Conservation (phyloP, 2,329 filamentous ascomycete genomes). For the Colletotrichum sp. region DNA sequence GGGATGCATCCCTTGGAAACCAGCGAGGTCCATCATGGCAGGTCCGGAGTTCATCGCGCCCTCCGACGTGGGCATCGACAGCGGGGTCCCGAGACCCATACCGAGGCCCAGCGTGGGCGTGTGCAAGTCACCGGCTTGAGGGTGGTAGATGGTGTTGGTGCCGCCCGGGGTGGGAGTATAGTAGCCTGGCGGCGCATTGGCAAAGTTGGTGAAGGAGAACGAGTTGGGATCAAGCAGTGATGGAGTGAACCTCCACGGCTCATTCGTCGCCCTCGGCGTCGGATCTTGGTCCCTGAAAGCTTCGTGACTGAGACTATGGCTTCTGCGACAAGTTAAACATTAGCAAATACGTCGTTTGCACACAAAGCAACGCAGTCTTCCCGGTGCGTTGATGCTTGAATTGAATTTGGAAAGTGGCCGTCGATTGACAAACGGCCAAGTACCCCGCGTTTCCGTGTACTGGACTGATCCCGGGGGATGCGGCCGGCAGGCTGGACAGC, state of each 20-base stretch:
- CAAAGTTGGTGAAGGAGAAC: constrained; percentile 79
- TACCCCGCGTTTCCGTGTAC: constrained; percentile 14
- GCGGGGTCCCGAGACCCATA: constrained; percentile 79
- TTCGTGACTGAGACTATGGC: constrained; percentile 42
- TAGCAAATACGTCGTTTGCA: neutral
- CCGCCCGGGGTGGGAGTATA: constrained; percentile 88
- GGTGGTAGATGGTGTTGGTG: constrained; percentile 80
- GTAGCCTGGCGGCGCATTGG: constrained; percentile 80
- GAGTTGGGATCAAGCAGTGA: constrained; percentile 87
- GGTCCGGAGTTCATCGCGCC: constrained; percentile 65
- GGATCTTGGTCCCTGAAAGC: constrained; percentile 75
- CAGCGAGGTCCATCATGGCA: constrained; percentile 67
- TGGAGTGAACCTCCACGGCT: constrained; percentile 87
- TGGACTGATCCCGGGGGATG: neutral
- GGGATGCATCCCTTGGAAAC: constrained; percentile 63
- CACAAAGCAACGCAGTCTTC: neutral
- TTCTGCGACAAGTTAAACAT: constrained; percentile 43
- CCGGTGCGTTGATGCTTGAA: neutral
- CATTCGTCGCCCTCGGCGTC: constrained; percentile 79
- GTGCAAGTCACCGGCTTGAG: constrained; percentile 84
- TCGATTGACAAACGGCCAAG: neutral
- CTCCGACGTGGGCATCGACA: constrained; percentile 77
- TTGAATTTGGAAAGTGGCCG: neutral
- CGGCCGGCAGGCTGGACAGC: neutral
- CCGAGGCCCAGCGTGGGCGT: constrained; percentile 78